Percentiles rank a stretch among this genome's conserved stretches.
phyloP scores from a whole-genome alignment of 441 rosid species.

The Populus hybrid region DNA sequence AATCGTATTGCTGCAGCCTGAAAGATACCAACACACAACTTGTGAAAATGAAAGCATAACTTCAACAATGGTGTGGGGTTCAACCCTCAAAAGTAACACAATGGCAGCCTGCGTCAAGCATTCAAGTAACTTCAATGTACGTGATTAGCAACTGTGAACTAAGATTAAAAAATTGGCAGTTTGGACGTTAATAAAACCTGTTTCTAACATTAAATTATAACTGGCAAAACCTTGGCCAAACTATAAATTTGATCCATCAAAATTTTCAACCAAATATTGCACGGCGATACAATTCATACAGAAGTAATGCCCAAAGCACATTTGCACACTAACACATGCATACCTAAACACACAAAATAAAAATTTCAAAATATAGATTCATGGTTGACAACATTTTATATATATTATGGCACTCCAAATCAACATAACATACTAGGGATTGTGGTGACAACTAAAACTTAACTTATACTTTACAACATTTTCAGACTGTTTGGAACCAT shows the following conservation, averaged over 20 bases:
- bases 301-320: neutral
- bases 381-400: neutral
- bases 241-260: neutral
- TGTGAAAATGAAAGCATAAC: neutral
- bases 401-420: too few species aligned
- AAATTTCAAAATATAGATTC: neutral
- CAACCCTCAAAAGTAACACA: neutral
- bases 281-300: neutral
- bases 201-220: neutral
- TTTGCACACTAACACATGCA: neutral
- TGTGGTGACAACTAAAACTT: too few species aligned
- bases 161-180: neutral
- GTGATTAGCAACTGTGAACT: neutral
- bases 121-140: neutral
- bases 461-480: neutral
- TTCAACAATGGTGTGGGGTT: neutral
- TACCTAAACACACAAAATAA: too few species aligned
- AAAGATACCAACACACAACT: neutral
- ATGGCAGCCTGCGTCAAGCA: neutral
- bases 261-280: neutral
- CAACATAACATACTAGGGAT: neutral
- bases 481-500: neutral
- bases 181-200: neutral
- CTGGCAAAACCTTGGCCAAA: neutral
- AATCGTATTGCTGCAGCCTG: slow-evolving; percentile 88